Evolutionary conservation across 2,329 filamentous ascomycete genomes (phyloP).

Genomic region (Lithohypha guttulata): DNA sequence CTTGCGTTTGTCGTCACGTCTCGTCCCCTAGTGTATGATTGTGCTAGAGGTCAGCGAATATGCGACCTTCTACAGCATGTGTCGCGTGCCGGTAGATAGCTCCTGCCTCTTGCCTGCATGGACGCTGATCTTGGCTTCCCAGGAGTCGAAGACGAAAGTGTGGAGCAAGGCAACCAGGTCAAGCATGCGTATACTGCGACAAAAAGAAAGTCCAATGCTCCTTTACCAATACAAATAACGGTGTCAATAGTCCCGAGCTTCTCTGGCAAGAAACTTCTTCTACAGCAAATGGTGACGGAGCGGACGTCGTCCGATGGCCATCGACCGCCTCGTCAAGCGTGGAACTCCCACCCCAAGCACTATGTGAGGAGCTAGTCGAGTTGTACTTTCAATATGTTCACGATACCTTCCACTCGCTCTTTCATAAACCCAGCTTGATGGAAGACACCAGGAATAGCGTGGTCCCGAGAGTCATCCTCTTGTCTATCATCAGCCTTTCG

Average conservation of each 20-base stretch:
- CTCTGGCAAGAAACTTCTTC: constrained; percentile 6
- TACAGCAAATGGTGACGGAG: background rate
- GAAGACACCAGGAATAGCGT: constrained; percentile 12
- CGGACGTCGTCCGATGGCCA: constrained; percentile 2
- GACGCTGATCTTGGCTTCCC: background rate
- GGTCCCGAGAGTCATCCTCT: constrained; percentile 5
- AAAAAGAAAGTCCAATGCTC: constrained; percentile 13
- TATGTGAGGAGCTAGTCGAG: constrained; percentile 16
- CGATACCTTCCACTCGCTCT: constrained; percentile 17
- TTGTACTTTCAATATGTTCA: constrained; percentile 20
- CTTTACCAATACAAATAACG: constrained; percentile 1
- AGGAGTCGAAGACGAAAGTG: constrained; percentile 15
- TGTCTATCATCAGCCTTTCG: constrained; percentile 7
- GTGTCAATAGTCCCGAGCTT: background rate
- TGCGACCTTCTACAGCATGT: constrained; percentile 17
- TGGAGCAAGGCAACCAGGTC: constrained; percentile 9
- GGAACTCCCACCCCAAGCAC: constrained; percentile 8
- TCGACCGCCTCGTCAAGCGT: constrained; percentile 6
- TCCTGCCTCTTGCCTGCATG: background rate
- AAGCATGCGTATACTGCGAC: constrained; percentile 14
- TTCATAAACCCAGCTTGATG: constrained; percentile 17
- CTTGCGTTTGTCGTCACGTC: too few species aligned
- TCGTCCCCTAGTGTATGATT: too few species aligned
- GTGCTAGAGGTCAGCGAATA: too few species aligned
- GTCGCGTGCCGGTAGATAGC: constrained; percentile 14